Evolutionary conservation across 176 grass and related monocot species (phyloP), one percentile per base, ranked within the genome.

Genomic region (Neostapfia colusana): DNA sequence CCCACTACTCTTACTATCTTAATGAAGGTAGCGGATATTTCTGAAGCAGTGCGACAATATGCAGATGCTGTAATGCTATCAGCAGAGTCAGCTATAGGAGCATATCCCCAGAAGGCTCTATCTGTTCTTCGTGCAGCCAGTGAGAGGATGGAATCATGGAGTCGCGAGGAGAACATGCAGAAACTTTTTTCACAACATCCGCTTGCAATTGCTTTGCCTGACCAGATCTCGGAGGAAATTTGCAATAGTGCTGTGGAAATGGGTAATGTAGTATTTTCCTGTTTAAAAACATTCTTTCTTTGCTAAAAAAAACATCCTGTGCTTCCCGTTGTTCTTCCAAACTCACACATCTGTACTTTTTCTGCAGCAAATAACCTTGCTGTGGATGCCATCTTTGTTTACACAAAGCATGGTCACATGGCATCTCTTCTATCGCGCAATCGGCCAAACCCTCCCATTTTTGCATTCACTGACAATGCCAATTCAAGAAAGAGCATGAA

Each of bases 351-450:
- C 3, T 58, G 73, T 77, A 34, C 48, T 51, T 26, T 89, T 14
- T 13, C 18, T 76, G 86, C 83, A 88, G 88, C 91, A 59, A 88
- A 90, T 75, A 88, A 83, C 79, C 82, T 93, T 69, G 78, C 79
- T 11, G 91, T 90, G 75, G 85, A 90, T 79, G 84, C 81, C 41
- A 85, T 93, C 63, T 93, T 90, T 74, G 91, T 90, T 13, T 93
- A 88, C 85, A 93, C 91, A 62, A 88, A 93, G 65, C 73, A 84
- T 14, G 88, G 88, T n/a, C 82, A 88, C 38, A 90, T 90, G 88
- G 82, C 91, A 10, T 90, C 85, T 0, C 74, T 88, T 70, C 28
- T 90, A 5, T 90, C 87, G 0, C 77, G 84, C 23, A 87, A 90
- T 25, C 81, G 84, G 1, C 88, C 87, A 3, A 88, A 84, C 70